phyloP scores from a whole-genome alignment of 1,284 basidiomycete species.

The Inonotus obliquus region DNA sequence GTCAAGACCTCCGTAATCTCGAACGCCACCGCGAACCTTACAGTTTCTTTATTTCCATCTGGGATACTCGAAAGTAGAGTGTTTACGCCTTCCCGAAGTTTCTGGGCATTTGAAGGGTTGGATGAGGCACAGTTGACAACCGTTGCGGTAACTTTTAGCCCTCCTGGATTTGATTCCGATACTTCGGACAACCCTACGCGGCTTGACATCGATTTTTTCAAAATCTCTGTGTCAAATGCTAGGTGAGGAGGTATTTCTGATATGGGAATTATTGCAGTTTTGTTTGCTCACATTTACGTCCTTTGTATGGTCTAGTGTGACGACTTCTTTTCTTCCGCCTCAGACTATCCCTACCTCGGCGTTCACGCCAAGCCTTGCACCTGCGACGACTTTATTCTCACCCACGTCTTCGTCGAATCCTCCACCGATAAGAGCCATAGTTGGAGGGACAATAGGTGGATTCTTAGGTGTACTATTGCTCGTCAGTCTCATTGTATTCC shows the following conservation, averaged over 20 bases:
- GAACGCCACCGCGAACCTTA: slow-evolving; percentile 48
- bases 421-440: slow-evolving; percentile 35
- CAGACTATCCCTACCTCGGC: slow-evolving; percentile 36
- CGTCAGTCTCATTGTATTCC: slow-evolving; percentile 27
- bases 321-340: slow-evolving; percentile 38
- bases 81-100: slow-evolving; percentile 29
- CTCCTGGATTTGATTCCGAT: slow-evolving; percentile 20
- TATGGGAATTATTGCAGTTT: neutral
- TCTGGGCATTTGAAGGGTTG: slow-evolving; percentile 35
- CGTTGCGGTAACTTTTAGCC: slow-evolving; percentile 39
- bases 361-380: slow-evolving; percentile 30
- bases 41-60: slow-evolving; percentile 36
- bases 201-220: slow-evolving; percentile 40
- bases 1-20: slow-evolving; percentile 40
- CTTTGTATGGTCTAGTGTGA: slow-evolving; percentile 25
- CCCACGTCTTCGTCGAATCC: slow-evolving; percentile 25
- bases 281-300: neutral
- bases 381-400: slow-evolving; percentile 18
- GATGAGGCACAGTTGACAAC: slow-evolving; percentile 35
- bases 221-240: slow-evolving; percentile 34
- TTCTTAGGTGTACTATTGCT: slow-evolving; percentile 36
- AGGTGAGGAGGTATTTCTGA: slow-evolving; percentile 33
- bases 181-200: slow-evolving; percentile 19
- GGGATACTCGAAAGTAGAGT: slow-evolving; percentile 24
- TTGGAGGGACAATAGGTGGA: slow-evolving; percentile 26